Percentiles rank a stretch among this genome's conserved stretches.
phyloP scores from a whole-genome alignment of 148 eudicot genomes.

The Chenopodium berlandieri region DNA sequence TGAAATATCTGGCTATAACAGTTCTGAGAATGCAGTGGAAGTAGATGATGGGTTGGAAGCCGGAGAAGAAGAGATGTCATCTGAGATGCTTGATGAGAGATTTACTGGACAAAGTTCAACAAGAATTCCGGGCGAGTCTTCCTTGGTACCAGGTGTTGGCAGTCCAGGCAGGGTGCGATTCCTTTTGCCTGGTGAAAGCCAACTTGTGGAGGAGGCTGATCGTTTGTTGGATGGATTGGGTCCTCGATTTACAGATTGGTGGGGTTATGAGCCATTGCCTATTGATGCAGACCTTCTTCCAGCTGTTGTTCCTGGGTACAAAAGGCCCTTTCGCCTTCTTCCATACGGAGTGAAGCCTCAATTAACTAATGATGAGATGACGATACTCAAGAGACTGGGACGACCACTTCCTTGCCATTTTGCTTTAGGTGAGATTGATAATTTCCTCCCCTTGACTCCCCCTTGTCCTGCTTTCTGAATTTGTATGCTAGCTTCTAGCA shows the following conservation, averaged over 20 bases:
- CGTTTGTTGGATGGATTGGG: conserved; percentile 81
- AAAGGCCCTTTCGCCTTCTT: conserved; percentile 89
- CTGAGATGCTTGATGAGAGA: conserved; percentile 26
- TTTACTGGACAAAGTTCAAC: conserved; percentile 29
- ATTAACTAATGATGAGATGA: conserved; percentile 95
- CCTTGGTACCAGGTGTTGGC: conserved; percentile 83
- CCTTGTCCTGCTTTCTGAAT: neutral
- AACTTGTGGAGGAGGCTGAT: conserved; percentile 80
- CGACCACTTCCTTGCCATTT: conserved; percentile 94
- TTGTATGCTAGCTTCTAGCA: neutral
- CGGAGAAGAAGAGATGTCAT: conserved; percentile 28
- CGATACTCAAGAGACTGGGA: conserved; percentile 77
- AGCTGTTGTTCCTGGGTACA: conserved; percentile 74
- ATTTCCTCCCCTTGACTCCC: neutral
- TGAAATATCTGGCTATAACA: conserved; percentile 31
- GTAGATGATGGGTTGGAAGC: conserved; percentile 28
- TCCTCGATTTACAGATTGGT: conserved; percentile 94
- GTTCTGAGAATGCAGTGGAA: conserved; percentile 30
- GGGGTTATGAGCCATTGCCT: conserved; percentile 93
- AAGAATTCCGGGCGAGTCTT: conserved; percentile 38
- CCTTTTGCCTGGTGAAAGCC: conserved; percentile 81
- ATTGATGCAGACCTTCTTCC: conserved; percentile 97
- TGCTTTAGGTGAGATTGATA: conserved; percentile 61
- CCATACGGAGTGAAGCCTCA: conserved; percentile 82
- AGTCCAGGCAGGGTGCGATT: conserved; percentile 67